These are phyloP conservation scores for Neonectria punicea DNA, from an alignment of 2,329 filamentous ascomycete species.

Conservation along the genomic window DNA sequence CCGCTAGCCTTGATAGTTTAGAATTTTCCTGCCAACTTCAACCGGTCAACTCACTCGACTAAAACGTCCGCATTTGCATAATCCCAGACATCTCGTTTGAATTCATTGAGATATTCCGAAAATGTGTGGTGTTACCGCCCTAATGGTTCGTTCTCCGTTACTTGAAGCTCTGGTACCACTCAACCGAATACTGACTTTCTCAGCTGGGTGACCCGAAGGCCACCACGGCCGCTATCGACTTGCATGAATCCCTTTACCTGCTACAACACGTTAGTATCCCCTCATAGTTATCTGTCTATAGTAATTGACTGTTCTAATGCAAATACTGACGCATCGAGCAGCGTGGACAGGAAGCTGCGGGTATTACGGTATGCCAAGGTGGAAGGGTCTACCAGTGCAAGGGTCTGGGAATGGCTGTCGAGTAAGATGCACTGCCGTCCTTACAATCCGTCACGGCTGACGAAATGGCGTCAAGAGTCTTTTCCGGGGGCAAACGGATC, in stretches of 20 bases:
- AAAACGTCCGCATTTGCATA: too few relatives aligned
- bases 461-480: too few relatives aligned
- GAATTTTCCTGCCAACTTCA: too few relatives aligned
- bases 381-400: constrained; percentile 91
- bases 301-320: background rate
- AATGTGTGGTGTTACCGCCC: background rate
- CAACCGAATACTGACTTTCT: background rate
- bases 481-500: constrained; percentile 56
- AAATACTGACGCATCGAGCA: constrained; percentile 52
- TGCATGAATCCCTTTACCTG: constrained; percentile 78
- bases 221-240: constrained; percentile 66
- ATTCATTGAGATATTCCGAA: too few relatives aligned
- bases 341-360: constrained; percentile 88
- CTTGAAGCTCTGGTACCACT: background rate
- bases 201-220: constrained; percentile 49
- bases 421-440: too few relatives aligned
- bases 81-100: background rate
- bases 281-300: constrained; percentile 35
- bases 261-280: constrained; percentile 62
- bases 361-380: constrained; percentile 81
- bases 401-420: constrained; percentile 79
- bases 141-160: background rate
- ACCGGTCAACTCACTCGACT: too few relatives aligned
- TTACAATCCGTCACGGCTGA: too few relatives aligned
- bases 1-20: too few relatives aligned